Conservation (phyloP, 2,329 filamentous ascomycete genomes). For the Ophiostoma sp. region DNA sequence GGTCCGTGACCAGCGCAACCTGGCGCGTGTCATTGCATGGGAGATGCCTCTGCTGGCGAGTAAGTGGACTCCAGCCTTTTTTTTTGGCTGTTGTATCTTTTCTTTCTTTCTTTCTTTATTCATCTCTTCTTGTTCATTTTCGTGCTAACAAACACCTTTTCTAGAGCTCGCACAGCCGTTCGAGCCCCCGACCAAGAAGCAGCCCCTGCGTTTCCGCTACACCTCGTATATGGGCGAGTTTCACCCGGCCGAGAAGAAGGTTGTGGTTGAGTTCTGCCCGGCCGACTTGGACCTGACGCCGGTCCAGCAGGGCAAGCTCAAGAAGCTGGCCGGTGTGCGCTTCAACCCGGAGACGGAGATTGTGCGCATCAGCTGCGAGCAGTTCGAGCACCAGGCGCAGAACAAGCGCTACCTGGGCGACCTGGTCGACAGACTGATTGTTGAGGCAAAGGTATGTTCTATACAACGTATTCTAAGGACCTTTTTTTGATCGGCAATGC, state of each 20-base stretch:
- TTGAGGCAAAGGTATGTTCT: slow-evolving; percentile 63
- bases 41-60: slow-evolving; percentile 89
- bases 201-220: slow-evolving; percentile 89
- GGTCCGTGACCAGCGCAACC: slow-evolving; percentile 84
- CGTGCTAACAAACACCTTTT: slow-evolving; percentile 27
- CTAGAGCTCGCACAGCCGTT: slow-evolving; percentile 83
- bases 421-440: slow-evolving; percentile 70
- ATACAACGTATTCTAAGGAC: not conserved
- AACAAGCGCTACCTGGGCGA: slow-evolving; percentile 95
- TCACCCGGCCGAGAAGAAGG: slow-evolving; percentile 89
- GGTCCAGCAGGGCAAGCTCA: slow-evolving; percentile 73
- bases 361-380: slow-evolving; percentile 88
- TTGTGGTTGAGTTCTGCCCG: slow-evolving; percentile 86
- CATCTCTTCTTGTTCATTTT: not conserved
- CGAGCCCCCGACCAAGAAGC: slow-evolving; percentile 62
- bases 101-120: slow-evolving; percentile 29
- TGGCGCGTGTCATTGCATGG: slow-evolving; percentile 85
- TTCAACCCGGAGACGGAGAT: slow-evolving; percentile 83
- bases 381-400: slow-evolving; percentile 83
- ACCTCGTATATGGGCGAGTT: slow-evolving; percentile 94
- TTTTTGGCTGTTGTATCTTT: not conserved
- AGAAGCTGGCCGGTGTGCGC: slow-evolving; percentile 80
- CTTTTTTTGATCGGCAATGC: not conserved
- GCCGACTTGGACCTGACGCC: slow-evolving; percentile 69
- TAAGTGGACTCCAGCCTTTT: slow-evolving; percentile 49